Base-by-base conservation (phyloP, 148 eudicot genomes). In the Dianthus caryophyllus region DNA sequence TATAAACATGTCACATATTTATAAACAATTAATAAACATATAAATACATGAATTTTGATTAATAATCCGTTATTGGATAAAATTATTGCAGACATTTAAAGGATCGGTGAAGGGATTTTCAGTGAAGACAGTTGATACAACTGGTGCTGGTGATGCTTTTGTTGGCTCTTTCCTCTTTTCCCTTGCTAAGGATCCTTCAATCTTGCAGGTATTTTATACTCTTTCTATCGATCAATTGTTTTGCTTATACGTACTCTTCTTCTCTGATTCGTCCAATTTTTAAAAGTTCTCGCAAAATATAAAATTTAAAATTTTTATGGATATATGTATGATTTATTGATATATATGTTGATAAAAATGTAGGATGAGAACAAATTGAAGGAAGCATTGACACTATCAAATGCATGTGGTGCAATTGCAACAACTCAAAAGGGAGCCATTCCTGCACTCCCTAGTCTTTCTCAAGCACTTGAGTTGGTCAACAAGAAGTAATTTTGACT, bases 121-220 rank as follows among this genome's bases (percentile, higher is more conserved):
- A 0, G 90, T 85, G 6, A 75, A 79, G 10, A 61, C 90, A 15
- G 60, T 85, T 26, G 90, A 85, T 61, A 78, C 90, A 20, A 86
- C 90, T 0, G 90, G 90, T 14, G 90, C 90, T 1, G 90, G 90
- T 15, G 90, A 86, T 75, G 70, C 90, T 16, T 86, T 83, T 62
- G 85, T 86, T 0, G 90, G 90, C 0, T 71, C 82, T 6, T 69
- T 83, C 64, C 70, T 85, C 10, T 70, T 54, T 56, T 75, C 74
- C 11, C 71, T 85, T 46, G 79, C 82, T 0, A 69, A 78, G 9
- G 82, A 85, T 36, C 51, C 64, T 39, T 67, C 80, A 9, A 70
- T 82, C 2, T 68, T 82, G 44, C 24, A 72, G 83, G 83, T 77
- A 27, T 3, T 41, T 9, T 41, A 41, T 41, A 41, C 12, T 41